Evolutionary conservation across 345 rosid species (phyloP).

Genomic region (Citrus mangshanensis): DNA sequence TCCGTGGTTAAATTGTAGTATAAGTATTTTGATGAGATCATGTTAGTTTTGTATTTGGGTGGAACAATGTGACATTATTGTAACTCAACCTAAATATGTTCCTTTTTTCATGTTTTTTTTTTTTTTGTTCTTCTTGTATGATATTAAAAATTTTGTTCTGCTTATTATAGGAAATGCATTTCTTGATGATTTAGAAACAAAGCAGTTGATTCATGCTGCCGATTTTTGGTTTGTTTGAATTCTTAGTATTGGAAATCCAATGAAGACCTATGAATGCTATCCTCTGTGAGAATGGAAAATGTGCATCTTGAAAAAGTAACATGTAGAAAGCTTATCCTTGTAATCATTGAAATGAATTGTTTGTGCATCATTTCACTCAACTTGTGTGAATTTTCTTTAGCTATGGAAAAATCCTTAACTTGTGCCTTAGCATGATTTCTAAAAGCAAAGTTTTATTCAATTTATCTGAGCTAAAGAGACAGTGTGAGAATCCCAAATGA

Average conservation of each 20-base stretch:
- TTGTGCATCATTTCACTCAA: background rate
- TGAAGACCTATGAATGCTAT: background rate
- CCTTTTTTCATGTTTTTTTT: background rate
- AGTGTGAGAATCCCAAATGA: background rate
- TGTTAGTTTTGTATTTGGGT: background rate
- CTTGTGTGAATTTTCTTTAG: background rate
- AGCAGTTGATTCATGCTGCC: background rate
- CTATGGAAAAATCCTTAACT: background rate
- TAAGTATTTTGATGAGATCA: constrained; percentile 6
- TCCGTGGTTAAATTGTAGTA: background rate
- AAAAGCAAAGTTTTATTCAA: background rate
- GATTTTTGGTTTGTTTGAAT: background rate
- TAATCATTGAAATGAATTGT: background rate
- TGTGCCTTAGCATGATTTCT: background rate
- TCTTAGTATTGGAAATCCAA: background rate
- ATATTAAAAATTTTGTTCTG: background rate
- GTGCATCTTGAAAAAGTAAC: background rate
- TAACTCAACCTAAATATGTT: background rate
- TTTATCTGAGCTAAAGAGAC: too few relatives aligned
- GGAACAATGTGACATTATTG: background rate
- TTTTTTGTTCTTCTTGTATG: background rate
- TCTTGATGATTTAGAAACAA: background rate
- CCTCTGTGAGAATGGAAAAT: background rate
- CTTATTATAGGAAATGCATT: background rate
- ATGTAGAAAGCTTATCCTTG: background rate